Evolutionary conservation across 257 asterid species (phyloP).

Genomic region (Capsicum chinense): DNA sequence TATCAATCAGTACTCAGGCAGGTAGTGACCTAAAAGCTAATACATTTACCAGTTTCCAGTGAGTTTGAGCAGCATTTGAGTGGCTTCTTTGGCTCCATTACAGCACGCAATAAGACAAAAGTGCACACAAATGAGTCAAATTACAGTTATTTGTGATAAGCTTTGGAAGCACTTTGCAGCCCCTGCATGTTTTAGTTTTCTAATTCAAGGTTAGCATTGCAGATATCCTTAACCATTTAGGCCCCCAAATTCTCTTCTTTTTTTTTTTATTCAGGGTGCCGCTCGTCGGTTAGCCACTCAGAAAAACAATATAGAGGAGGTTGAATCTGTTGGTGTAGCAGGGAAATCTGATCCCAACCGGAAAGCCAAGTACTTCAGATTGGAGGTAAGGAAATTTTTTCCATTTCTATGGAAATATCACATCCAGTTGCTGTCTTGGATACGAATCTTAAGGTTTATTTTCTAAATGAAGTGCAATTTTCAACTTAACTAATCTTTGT

Average conservation of each 20-base stretch:
- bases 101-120: background rate
- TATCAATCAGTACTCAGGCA: background rate
- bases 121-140: conserved; percentile 19
- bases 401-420: background rate
- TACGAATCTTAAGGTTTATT: conserved; percentile 8
- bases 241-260: background rate
- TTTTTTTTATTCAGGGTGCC: conserved; percentile 65
- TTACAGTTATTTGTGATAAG: background rate
- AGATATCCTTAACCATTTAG: conserved; percentile 12
- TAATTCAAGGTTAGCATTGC: background rate
- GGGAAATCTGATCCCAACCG: conserved; percentile 74
- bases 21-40: conserved; percentile 10
- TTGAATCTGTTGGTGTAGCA: conserved; percentile 90
- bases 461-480: background rate
- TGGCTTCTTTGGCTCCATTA: background rate
- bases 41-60: background rate
- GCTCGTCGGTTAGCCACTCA: conserved; percentile 89
- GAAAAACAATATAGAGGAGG: conserved; percentile 72
- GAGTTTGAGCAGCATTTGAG: background rate
- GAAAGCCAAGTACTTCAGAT: conserved; percentile 69
- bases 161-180: background rate
- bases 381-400: conserved; percentile 59
- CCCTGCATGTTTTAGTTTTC: conserved; percentile 9
- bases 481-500: conserved; percentile 3
- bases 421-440: background rate